phyloP scores from a whole-genome alignment of 257 asterid species.

The Przewalskia tangutica region DNA sequence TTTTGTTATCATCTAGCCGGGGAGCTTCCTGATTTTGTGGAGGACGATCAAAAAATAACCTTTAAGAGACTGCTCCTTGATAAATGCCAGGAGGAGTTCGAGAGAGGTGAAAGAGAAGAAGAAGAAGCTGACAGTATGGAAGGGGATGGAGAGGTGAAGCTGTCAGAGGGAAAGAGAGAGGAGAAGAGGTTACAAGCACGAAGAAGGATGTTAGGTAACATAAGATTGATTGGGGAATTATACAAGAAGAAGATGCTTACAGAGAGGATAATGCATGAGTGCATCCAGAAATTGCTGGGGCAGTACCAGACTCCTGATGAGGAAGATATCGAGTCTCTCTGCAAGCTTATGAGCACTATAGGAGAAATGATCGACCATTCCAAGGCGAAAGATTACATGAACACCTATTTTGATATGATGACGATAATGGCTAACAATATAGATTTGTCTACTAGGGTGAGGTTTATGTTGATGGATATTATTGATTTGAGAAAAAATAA shows the following conservation, averaged over 20 bases:
- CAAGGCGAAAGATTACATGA: slow-evolving; percentile 24
- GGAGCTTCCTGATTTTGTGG: slow-evolving; percentile 20
- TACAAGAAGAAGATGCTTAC: slow-evolving; percentile 31
- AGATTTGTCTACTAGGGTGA: slow-evolving; percentile 20
- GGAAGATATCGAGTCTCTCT: slow-evolving; percentile 27
- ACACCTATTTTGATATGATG: slow-evolving; percentile 25
- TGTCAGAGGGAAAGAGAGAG: slow-evolving; percentile 16
- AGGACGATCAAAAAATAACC: slow-evolving; percentile 18
- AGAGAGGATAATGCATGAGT: slow-evolving; percentile 26
- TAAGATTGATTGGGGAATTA: slow-evolving; percentile 32
- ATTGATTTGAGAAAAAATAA: slow-evolving; percentile 29
- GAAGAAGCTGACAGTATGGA: slow-evolving; percentile 18
- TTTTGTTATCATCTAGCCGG: slow-evolving; percentile 22
- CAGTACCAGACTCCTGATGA: slow-evolving; percentile 25
- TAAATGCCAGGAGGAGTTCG: slow-evolving; percentile 31
- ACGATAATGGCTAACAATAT: slow-evolving; percentile 7
- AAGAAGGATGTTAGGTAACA: slow-evolving; percentile 31
- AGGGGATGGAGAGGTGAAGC: slow-evolving; percentile 11
- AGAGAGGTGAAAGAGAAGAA: slow-evolving; percentile 28
- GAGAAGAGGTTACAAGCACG: slow-evolving; percentile 14
- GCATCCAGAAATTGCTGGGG: slow-evolving; percentile 26
- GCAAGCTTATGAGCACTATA: slow-evolving; percentile 27
- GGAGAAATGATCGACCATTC: slow-evolving; percentile 29
- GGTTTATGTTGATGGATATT: slow-evolving; percentile 30
- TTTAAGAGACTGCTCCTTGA: slow-evolving; percentile 23